Evolutionary conservation across 2,329 filamentous ascomycete species (phyloP), one percentile per base, ranked within the genome.

Genomic region (Trichophyton equinum): DNA sequence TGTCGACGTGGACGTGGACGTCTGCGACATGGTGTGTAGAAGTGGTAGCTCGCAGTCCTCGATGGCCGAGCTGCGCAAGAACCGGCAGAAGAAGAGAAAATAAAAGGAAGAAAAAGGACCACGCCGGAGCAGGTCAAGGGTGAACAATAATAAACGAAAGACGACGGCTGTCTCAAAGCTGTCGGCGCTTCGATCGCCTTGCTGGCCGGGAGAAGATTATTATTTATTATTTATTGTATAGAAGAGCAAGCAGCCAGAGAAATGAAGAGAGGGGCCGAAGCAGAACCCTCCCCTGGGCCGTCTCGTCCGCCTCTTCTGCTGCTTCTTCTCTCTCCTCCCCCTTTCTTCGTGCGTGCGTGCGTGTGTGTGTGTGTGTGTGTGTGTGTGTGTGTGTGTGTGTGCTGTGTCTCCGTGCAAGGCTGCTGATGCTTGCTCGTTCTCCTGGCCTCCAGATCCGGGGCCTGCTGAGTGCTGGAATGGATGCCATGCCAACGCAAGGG

Each of bases 1-100:
- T 18, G 88, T 76, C 53, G 83, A 82, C 13, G 47, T 51, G 11
- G 47, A 51, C 22, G 47, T 53, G 25, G 47, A 53, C 22, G 49
- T 53, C 56, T 58, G 62, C 27, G 55, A 57, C 55, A 57, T 57
- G 49, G 22, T 53, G 49, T 53, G 4, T 13, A 9, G 33, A 4
- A 38, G 33, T 4, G 2, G 27, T 1, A 30, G 27, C 27, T 27
- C 1, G 27, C 27, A 30, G 27, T 20, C 47, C 27, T 30, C 6
- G 27, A 30, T 30, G 27, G 27, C 27, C 27, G 27, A 30, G n/a
- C 3, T 13, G 22, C 13, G 9, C 8, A 15, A 30, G 11, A 9
- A 13, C 25, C 25, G n/a, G 15, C 11, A 53, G 15, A 53, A 20
- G n/a, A 30, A 53, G 22, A 18, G 27, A 53, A 18, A 25, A 53